Base-by-base conservation (phyloP, 352 stramenopile genomes). In the Globisporangium splendens region DNA sequence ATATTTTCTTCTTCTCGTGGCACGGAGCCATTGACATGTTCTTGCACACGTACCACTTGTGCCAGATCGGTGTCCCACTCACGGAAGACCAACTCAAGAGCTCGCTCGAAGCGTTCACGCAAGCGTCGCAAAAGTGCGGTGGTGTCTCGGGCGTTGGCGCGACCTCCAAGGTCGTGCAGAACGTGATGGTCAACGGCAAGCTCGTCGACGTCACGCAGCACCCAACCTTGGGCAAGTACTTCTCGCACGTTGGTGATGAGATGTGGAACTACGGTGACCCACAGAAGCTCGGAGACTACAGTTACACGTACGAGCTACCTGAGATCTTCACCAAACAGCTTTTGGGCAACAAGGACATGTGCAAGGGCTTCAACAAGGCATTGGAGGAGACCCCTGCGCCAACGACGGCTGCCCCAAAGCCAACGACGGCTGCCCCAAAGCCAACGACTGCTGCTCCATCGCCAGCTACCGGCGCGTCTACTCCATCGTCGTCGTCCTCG, bases 1-100 rank as follows among this genome's bases (percentile, higher is more conserved):
- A 33, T 42, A 10, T 43, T 24, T 47, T 38, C 13, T 58, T 43
- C 22, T 53, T 48, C 3, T 50, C 52, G 8, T 33, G 0, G 48
- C 74, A 65, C 24, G 61, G 61, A 13, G 73, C 67, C 8, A 49
- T 75, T 8, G 63, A 77, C 54, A 55, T 77, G 47, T 54, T 77
- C 17, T 57, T 62, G 11, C 61, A 73, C 35, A 61, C 71, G 6
- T 78, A 78, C 54, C 42, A 73, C 5, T 61, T 75, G 24, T 75
- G 70, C n/a, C 65, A 73, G 22, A 43, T 78, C 6, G 67, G 67
- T 15, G 59, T 61, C n/a, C 22, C 66, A 11, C 48, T 69, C 5
- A 51, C 54, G 2, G 48, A 54, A 14, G 28, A 41, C 17, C 24
- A 54, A 13, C 35, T 54, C 48, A 33, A 20, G 14, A 54, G 21